A percentile compares a stretch with the other conserved stretches of the same genome.
These are phyloP conservation scores for Phallus indusiatus DNA, from an alignment of 768 basidiomycete genomes.

Conservation along the genomic window DNA sequence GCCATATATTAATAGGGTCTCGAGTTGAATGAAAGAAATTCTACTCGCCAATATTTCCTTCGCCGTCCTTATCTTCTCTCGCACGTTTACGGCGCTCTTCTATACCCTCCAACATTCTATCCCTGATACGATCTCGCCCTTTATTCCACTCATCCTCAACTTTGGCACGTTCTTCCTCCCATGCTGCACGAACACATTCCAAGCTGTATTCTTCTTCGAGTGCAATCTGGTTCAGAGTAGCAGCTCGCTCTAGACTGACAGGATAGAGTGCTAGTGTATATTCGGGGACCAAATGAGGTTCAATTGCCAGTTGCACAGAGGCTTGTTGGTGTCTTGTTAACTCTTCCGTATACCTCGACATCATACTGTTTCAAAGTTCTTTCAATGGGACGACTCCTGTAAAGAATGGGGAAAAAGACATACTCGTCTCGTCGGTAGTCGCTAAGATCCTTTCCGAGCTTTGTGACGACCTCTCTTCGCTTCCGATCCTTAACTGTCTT, in stretches of 20 bases:
- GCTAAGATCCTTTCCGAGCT: slow-evolving; percentile 60
- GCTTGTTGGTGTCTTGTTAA: slow-evolving; percentile 51
- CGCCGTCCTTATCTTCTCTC: slow-evolving; percentile 83
- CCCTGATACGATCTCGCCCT: slow-evolving; percentile 65
- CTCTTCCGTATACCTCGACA: slow-evolving; percentile 43
- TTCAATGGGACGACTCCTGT: background rate
- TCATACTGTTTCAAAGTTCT: slow-evolving; percentile 1
- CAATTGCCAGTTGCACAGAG: slow-evolving; percentile 53
- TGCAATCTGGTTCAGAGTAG: slow-evolving; percentile 54
- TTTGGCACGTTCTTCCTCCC: slow-evolving; percentile 66
- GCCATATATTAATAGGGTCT: slow-evolving; percentile 1
- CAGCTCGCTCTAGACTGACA: slow-evolving; percentile 65
- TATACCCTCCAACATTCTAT: slow-evolving; percentile 73
- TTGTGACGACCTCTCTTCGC: slow-evolving; percentile 59
- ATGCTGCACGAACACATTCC: slow-evolving; percentile 58
- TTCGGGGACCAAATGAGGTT: slow-evolving; percentile 53
- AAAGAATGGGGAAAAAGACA: slow-evolving; percentile 18
- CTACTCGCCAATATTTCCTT: slow-evolving; percentile 62
- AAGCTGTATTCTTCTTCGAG: slow-evolving; percentile 61
- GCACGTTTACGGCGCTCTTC: slow-evolving; percentile 73
- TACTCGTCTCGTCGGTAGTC: slow-evolving; percentile 67
- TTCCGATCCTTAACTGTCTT: slow-evolving; percentile 48
- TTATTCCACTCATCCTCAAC: slow-evolving; percentile 79
- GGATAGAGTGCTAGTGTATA: slow-evolving; percentile 71
- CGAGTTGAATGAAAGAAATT: slow-evolving; percentile 15